Base-by-base conservation (phyloP, 345 rosid species). In the Clarkia xantiana region DNA sequence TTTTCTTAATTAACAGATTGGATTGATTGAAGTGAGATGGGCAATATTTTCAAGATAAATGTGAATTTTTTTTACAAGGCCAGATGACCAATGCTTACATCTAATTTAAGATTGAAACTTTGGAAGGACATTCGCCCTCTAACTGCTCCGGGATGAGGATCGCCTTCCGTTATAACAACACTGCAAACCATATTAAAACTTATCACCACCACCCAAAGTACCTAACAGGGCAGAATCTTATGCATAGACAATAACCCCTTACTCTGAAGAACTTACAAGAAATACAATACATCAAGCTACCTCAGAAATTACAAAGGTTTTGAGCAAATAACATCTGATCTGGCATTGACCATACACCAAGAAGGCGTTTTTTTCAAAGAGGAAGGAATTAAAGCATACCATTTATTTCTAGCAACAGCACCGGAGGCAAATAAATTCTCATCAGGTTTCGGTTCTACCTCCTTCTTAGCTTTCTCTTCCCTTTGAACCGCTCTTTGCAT, bases 71-170 rank as follows among this genome's bases (percentile, higher is more conserved):
- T 57, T 9, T 5, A 34, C 45, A 22, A 14, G 56, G 57, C 45
- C 58, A 59, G 45, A n/a, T n/a, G n/a, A n/a, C n/a, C n/a, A n/a
- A 94, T 29, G 36, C 36, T 75, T 78, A 80, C 95, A 80, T 93
- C 94, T 40, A 82, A 74, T 54, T 81, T 71, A 48, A 96, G 95
- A 70, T 84, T 87, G 68, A 87, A 93, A 68, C 84, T 81, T 59
- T 67, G 80, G 73, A 91, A 91, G 38, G 99, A 93, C 94, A 93
- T 80, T 54, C 96, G 86, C 29, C 96, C 99, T n/a, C 72, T 49
- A 44, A 57, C 46, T 44, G 88, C 88, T 59, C 81, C 84, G 18
- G 96, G 96, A 60, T 67, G 88, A 29, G 96, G 99, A 77, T 82
- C 88, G 47, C 94, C 90, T 67, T 93, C 96, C 76, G 79, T 77